Evolutionary conservation across 441 rosid species (phyloP).

Genomic region (Corymbia citriodora): DNA sequence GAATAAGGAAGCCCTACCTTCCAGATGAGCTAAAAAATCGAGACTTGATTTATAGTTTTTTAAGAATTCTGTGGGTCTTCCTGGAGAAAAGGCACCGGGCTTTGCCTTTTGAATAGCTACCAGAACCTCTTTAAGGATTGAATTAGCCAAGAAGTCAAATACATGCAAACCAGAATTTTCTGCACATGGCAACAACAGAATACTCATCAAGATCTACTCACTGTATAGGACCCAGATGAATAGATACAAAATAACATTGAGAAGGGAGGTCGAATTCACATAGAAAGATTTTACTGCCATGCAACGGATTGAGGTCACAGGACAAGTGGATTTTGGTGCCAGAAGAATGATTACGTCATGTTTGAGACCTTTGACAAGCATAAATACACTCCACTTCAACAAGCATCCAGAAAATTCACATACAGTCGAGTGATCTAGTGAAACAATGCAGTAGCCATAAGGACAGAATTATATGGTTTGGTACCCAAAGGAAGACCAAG

Average conservation of each 20-base stretch:
- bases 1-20: conserved; percentile 47
- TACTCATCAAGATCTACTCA: background rate
- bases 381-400: background rate
- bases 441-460: background rate
- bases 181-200: conserved; percentile 18
- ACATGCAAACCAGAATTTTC: conserved; percentile 96
- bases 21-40: conserved; percentile 80
- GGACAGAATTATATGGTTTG: background rate
- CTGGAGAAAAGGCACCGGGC: conserved; percentile 96
- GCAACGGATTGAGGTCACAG: background rate
- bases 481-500: background rate
- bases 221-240: background rate
- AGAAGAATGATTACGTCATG: background rate
- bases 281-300: background rate
- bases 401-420: background rate
- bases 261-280: background rate
- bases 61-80: conserved; percentile 91
- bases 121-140: conserved; percentile 89
- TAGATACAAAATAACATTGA: background rate
- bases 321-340: background rate
- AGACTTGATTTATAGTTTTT: conserved; percentile 89
- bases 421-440: background rate
- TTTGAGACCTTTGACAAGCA: background rate
- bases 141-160: conserved; percentile 93
- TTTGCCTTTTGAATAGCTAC: conserved; percentile 85